phyloP scores from a whole-genome alignment of 192 early-diverging fungal species.

The Phycomyces nitens region DNA sequence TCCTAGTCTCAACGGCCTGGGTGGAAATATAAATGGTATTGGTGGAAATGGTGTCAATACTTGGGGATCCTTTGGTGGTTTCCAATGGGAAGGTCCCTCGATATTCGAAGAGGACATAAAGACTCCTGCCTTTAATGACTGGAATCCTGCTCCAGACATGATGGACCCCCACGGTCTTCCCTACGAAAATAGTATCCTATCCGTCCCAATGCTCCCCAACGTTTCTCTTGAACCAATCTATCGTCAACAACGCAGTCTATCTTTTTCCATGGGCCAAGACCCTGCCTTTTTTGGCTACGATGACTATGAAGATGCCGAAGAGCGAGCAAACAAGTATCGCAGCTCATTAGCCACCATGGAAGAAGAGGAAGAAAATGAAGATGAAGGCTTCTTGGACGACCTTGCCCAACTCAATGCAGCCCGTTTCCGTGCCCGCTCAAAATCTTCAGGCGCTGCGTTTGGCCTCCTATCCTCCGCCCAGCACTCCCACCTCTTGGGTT shows the following conservation, averaged over 20 bases:
- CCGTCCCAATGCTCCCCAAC: constrained; percentile 39
- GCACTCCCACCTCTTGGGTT: constrained; percentile 34
- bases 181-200: constrained; percentile 30
- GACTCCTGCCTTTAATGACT: constrained; percentile 14
- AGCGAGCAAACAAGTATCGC: constrained; percentile 22
- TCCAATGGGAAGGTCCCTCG: constrained; percentile 45
- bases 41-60: constrained; percentile 13
- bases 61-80: constrained; percentile 52
- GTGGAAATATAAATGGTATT: background rate
- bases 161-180: constrained; percentile 9
- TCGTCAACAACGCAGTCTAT: constrained; percentile 59
- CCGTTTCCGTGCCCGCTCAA: constrained; percentile 52
- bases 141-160: constrained; percentile 16
- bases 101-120: constrained; percentile 39
- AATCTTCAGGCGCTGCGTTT: constrained; percentile 67
- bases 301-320: constrained; percentile 35
- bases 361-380: constrained; percentile 38
- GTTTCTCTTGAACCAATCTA: constrained; percentile 45
- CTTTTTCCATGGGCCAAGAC: constrained; percentile 58
- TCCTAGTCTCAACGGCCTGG: background rate
- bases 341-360: constrained; percentile 46
- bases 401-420: constrained; percentile 38
- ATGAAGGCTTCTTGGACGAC: constrained; percentile 32
- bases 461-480: constrained; percentile 53
- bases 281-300: constrained; percentile 42